These are phyloP conservation scores for Trichophyton equinum DNA, from an alignment of 2,329 filamentous ascomycete genomes.

Conservation along the genomic window DNA sequence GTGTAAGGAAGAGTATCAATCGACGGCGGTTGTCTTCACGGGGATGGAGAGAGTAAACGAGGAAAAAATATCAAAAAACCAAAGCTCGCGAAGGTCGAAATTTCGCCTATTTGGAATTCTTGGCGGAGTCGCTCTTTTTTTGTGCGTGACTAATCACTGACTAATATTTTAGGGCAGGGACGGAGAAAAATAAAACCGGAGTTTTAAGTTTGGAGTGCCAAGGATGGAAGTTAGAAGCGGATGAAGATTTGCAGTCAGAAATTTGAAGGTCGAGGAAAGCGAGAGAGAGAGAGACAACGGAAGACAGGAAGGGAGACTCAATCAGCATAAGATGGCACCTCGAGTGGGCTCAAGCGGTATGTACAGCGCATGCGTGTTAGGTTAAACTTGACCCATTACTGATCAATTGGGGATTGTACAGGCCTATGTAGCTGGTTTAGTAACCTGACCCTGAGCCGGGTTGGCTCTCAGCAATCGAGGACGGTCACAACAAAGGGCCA, in stretches of 20 bases:
- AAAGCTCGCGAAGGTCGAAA: constrained; percentile 1
- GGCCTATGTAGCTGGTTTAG: constrained; percentile 12
- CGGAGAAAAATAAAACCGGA: constrained; percentile 4
- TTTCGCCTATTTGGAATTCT: constrained; percentile 7
- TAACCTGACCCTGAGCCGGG: constrained; percentile 6
- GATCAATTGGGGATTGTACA: constrained; percentile 9
- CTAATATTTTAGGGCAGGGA: constrained; percentile 11
- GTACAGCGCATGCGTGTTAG: neutral
- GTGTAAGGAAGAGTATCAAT: constrained; percentile 32
- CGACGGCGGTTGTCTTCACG: constrained; percentile 33
- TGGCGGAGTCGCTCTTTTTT: constrained; percentile 8
- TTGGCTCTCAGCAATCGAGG: constrained; percentile 14
- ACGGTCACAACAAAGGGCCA: constrained; percentile 5
- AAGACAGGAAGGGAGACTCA: neutral
- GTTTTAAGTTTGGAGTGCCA: neutral
- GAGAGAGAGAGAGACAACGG: neutral
- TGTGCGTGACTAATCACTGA: constrained; percentile 3
- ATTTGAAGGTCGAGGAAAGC: neutral
- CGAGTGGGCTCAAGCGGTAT: constrained; percentile 40
- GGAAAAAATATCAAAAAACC: constrained; percentile 7
- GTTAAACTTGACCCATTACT: neutral
- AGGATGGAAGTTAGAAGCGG: neutral
- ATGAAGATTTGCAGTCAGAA: neutral
- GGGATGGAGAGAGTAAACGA: constrained; percentile 12
- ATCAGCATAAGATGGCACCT: constrained; percentile 48